Base-by-base conservation (phyloP, 345 rosid genomes). In the Lepidium didymum region DNA sequence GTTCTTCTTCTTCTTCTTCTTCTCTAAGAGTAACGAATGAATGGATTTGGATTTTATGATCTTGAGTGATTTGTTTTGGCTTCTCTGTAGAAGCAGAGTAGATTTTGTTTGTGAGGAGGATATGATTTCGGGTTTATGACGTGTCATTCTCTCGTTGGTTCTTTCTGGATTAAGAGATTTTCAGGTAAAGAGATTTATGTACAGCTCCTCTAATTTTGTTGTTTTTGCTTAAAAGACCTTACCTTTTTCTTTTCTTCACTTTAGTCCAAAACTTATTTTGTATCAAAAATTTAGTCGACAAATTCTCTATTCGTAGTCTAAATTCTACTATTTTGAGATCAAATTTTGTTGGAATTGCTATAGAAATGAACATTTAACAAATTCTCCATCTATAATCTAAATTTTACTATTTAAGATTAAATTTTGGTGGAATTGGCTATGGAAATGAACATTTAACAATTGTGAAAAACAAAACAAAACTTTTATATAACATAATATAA, bases 91-190 rank as follows among this genome's bases (percentile, higher is more conserved):
- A 29, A 23, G 44, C 14, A 37, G 64, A 51, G 27, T 3, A 63
- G 79, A 76, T 76, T 56, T 33, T 64, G 67, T 21, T 55, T 67
- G 64, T 73, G 81, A 56, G 78, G 81, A 56, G 78, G 81, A 73
- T 73, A 60, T 18, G 73, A 70, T 67, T 72, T 25, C 13, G 19
- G 12, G 21, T 25, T 7, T 61, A 38, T 74, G 66, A 78, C 14
- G 33, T 78, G 81, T 58, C 76, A 10, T 12, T 6, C 5, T 69
- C 25, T 55, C 46, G 2, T 78, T 78, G 81, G 78, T 69, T 59
- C 5, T 36, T 78, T 69, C 3, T 64, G 75, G 78, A 78, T 78
- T 37, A 45, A 18, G 59, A 58, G 75, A 78, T 74, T 73, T 60
- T 58, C 72, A 23, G 9, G 1, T 0, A 53, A 15, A n/a, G 8